A percentile compares a stretch with the other conserved stretches of the same genome.
These are phyloP conservation scores for Raffaelea deltoideospora DNA, from an alignment of 2,329 filamentous ascomycete genomes.

Conservation along the genomic window DNA sequence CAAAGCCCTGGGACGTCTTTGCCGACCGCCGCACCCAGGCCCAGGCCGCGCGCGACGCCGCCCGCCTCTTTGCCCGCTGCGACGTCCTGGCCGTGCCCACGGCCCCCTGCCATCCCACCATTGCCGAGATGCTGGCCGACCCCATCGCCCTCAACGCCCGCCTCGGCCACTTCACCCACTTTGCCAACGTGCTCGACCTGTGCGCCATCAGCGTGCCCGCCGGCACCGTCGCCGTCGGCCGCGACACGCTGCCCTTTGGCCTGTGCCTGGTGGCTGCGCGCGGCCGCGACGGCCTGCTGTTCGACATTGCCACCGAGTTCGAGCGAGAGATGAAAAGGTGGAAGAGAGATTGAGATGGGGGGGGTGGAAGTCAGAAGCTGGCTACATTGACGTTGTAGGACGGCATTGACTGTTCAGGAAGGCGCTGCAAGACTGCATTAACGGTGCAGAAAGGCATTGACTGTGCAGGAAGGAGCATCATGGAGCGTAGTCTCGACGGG, in stretches of 20 bases:
- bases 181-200: conserved; percentile 40
- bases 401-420: no score
- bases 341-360: no score
- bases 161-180: conserved; percentile 37
- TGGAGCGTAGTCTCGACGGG: no score
- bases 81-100: conserved; percentile 31
- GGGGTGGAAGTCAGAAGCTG: no score
- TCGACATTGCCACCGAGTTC: conserved; percentile 16
- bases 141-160: conserved; percentile 32
- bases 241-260: conserved; percentile 31
- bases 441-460: no score
- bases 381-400: no score
- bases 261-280: conserved; percentile 24
- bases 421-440: no score
- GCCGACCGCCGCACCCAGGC: conserved; percentile 29
- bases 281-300: conserved; percentile 22
- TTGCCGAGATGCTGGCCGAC: conserved; percentile 31
- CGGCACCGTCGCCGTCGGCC: conserved; percentile 17
- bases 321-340: no score
- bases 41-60: conserved; percentile 21
- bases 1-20: conserved; percentile 30
- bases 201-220: conserved; percentile 32
- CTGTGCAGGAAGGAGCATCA: no score
- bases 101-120: conserved; percentile 24
- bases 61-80: background rate